Evolutionary conservation across 2,329 filamentous ascomycete genomes (phyloP).

Genomic region (Pyrenophora tritici-repentis): DNA sequence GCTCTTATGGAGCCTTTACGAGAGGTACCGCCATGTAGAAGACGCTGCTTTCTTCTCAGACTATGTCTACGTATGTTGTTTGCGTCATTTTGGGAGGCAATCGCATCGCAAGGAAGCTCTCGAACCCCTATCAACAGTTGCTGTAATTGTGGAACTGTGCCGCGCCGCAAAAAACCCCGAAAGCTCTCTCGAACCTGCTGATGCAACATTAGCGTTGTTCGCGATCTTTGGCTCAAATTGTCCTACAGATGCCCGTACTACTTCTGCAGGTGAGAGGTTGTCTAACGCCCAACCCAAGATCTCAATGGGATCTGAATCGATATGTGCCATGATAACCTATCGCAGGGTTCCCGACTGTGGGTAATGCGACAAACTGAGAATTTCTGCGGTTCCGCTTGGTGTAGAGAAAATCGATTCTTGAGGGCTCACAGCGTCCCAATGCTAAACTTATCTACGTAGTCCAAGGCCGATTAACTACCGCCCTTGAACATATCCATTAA

Average conservation of each 20-base stretch:
- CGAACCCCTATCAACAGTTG: neutral
- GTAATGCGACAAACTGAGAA: too few relatives aligned
- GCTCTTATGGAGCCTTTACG: too few relatives aligned
- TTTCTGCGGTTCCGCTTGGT: too few relatives aligned
- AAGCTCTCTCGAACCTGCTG: neutral
- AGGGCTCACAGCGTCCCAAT: too few relatives aligned
- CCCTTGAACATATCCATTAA: too few relatives aligned
- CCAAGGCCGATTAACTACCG: too few relatives aligned
- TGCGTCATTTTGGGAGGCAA: neutral
- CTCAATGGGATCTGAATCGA: neutral
- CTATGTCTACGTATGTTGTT: too few relatives aligned
- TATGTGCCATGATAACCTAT: neutral
- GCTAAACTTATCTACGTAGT: too few relatives aligned
- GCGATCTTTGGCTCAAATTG: neutral
- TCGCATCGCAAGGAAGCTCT: neutral
- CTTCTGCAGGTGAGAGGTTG: neutral
- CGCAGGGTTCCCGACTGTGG: too few relatives aligned
- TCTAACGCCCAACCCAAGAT: neutral
- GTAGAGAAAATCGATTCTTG: too few relatives aligned
- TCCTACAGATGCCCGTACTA: neutral
- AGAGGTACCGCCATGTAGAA: too few relatives aligned
- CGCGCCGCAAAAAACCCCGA: neutral
- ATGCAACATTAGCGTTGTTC: neutral
- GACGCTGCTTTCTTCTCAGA: too few relatives aligned
- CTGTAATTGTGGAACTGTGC: neutral